Evolutionary conservation across 2,329 filamentous ascomycete species (phyloP).

Genomic region (Exophiala viscosa): DNA sequence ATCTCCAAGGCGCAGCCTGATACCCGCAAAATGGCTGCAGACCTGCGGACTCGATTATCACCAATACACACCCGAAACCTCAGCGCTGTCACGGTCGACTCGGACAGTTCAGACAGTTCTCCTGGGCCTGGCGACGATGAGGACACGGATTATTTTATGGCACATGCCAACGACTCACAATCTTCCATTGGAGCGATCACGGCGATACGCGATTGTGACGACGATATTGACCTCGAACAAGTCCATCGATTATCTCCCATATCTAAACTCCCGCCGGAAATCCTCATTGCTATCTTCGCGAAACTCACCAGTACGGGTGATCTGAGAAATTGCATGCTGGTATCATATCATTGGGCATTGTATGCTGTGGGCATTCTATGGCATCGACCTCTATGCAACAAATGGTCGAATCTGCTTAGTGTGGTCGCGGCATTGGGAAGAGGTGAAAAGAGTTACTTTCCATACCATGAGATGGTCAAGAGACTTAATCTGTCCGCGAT

Average conservation of each 20-base stretch:
- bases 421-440: conserved; percentile 72
- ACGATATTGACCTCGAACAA: conserved; percentile 47
- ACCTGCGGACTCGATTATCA: conserved; percentile 20
- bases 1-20: conserved; percentile 7
- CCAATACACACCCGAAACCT: conserved; percentile 26
- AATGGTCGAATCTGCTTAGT: conserved; percentile 73
- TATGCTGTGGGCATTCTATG: conserved; percentile 91
- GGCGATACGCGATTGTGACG: conserved; percentile 70
- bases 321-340: conserved; percentile 82
- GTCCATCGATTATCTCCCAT: conserved; percentile 71
- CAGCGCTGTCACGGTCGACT: conserved; percentile 27
- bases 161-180: conserved; percentile 79
- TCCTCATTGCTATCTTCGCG: conserved; percentile 87
- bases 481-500: conserved; percentile 84
- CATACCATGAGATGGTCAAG: conserved; percentile 86
- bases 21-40: conserved; percentile 23
- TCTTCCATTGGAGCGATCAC: conserved; percentile 77
- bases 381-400: conserved; percentile 88
- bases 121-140: conserved; percentile 65
- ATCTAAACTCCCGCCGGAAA: conserved; percentile 82
- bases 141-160: conserved; percentile 89
- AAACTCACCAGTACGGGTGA: conserved; percentile 74
- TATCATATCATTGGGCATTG: conserved; percentile 88
- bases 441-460: conserved; percentile 69
- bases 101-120: conserved; percentile 34